Evolutionary conservation across 805 yeast species (phyloP).

Genomic region (Metschnikowia dekortorum): DNA sequence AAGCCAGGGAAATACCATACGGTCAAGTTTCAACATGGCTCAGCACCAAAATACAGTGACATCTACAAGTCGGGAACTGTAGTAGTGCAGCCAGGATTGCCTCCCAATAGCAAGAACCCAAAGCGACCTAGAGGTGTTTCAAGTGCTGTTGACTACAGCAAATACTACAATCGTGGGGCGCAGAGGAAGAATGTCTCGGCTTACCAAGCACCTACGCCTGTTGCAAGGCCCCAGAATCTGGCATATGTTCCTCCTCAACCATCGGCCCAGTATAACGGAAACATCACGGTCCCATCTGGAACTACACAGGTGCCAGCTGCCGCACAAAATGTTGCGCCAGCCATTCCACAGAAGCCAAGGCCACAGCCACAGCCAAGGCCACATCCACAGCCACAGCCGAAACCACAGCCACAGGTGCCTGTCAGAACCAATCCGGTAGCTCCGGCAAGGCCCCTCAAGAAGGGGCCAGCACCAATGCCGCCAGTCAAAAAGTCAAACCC

Average conservation of each 20-base stretch:
- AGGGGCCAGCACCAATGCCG: slow-evolving; percentile 53
- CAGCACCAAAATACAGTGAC: slow-evolving; percentile 60
- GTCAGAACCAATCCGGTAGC: slow-evolving; percentile 15
- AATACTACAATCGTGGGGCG: slow-evolving; percentile 36
- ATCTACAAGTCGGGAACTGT: slow-evolving; percentile 85
- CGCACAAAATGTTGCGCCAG: slow-evolving; percentile 2
- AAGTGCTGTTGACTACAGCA: slow-evolving; percentile 37
- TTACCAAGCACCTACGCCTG: slow-evolving; percentile 17
- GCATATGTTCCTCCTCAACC: slow-evolving; percentile 13
- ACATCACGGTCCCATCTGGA: slow-evolving; percentile 8
- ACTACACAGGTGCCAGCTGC: neutral
- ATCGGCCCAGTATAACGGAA: slow-evolving; percentile 13
- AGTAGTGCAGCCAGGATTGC: slow-evolving; percentile 72
- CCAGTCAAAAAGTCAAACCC: slow-evolving; percentile 44
- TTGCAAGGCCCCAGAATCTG: slow-evolving; percentile 12
- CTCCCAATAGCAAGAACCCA: slow-evolving; percentile 65
- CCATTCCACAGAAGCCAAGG: slow-evolving; percentile 12
- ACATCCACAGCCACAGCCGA: neutral
- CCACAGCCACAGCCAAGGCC: slow-evolving; percentile 9
- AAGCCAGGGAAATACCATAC: slow-evolving; percentile 81
- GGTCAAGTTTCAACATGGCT: slow-evolving; percentile 64
- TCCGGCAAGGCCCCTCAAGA: slow-evolving; percentile 27
- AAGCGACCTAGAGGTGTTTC: slow-evolving; percentile 65
- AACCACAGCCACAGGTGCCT: slow-evolving; percentile 10
- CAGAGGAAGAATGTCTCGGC: slow-evolving; percentile 8